Evolutionary conservation across 2,329 filamentous ascomycete genomes (phyloP).

Genomic region (Phialocephala subalpina): DNA sequence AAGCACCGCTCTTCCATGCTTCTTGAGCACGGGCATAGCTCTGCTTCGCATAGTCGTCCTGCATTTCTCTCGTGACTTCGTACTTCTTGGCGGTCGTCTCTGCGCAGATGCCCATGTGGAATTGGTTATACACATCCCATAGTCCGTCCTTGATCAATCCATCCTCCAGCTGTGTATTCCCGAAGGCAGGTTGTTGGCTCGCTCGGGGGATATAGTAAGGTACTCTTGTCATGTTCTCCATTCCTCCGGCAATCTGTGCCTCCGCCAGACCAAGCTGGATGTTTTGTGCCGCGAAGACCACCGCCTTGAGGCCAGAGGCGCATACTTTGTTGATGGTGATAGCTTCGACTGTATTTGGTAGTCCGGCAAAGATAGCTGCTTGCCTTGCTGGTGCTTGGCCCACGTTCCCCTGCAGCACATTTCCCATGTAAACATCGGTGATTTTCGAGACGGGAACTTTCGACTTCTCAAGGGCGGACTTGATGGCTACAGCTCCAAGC

Average conservation of each 20-base stretch:
- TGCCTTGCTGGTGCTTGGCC: constrained; percentile 94
- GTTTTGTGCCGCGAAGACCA: constrained; percentile 89
- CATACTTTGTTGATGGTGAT: constrained; percentile 98
- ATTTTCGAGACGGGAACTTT: constrained; percentile 82
- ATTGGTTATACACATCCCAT: constrained; percentile 95
- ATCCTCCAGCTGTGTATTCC: constrained; percentile 87
- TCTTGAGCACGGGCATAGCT: constrained; percentile 90
- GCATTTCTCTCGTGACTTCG: constrained; percentile 80
- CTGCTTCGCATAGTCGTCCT: constrained; percentile 89
- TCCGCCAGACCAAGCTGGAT: constrained; percentile 92
- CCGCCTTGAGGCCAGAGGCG: constrained; percentile 92
- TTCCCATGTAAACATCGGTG: constrained; percentile 96
- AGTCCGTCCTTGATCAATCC: constrained; percentile 93
- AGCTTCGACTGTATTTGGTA: constrained; percentile 83
- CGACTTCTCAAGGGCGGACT: constrained; percentile 87
- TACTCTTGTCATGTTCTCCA: constrained; percentile 97
- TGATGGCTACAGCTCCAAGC: constrained; percentile 90
- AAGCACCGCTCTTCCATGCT: constrained; percentile 84
- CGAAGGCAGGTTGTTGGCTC: constrained; percentile 85
- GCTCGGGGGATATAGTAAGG: constrained; percentile 89
- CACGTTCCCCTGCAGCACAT: constrained; percentile 83
- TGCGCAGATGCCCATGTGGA: constrained; percentile 98
- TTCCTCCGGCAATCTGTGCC: constrained; percentile 90
- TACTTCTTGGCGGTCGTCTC: constrained; percentile 94
- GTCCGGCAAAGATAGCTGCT: constrained; percentile 86